phyloP scores from a whole-genome alignment of 2,329 filamentous ascomycete species.

The Colletotrichum godetiae region DNA sequence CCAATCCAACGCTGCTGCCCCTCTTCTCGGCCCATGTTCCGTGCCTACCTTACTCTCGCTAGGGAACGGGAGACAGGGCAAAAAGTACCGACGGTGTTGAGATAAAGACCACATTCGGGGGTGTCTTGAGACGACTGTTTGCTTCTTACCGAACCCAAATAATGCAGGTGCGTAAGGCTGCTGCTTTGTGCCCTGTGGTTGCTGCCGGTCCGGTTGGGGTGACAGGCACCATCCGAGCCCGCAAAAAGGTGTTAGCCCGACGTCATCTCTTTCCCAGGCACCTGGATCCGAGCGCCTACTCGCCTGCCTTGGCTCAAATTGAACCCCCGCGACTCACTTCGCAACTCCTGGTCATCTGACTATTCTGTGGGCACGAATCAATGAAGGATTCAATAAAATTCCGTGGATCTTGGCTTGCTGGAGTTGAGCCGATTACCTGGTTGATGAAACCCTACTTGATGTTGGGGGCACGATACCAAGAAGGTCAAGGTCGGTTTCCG shows the following conservation, averaged over 20 bases:
- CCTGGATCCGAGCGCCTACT: not conserved
- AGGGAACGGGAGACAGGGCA: not conserved
- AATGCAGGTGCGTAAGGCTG: constrained; percentile 11
- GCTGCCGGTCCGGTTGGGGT: not conserved
- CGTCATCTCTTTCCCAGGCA: not conserved
- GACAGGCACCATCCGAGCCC: not conserved
- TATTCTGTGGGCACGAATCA: not conserved
- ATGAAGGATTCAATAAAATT: not conserved
- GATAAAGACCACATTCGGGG: not conserved
- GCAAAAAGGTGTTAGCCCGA: not conserved
- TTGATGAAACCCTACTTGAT: not conserved
- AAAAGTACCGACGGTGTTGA: not conserved
- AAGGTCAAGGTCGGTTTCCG: no score
- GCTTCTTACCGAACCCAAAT: constrained; percentile 13
- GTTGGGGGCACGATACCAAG: no score
- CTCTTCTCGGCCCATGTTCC: not conserved
- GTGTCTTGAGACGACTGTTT: constrained; percentile 1
- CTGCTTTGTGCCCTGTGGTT: no score
- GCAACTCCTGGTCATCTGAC: not conserved
- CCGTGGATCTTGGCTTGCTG: not conserved
- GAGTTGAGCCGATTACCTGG: not conserved
- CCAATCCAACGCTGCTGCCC: not conserved
- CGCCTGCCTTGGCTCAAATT: not conserved
- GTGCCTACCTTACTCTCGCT: not conserved
- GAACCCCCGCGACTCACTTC: no score